phyloP scores from a whole-genome alignment of 2,329 filamentous ascomycete species.

The Ophiostoma tasmaniense region DNA sequence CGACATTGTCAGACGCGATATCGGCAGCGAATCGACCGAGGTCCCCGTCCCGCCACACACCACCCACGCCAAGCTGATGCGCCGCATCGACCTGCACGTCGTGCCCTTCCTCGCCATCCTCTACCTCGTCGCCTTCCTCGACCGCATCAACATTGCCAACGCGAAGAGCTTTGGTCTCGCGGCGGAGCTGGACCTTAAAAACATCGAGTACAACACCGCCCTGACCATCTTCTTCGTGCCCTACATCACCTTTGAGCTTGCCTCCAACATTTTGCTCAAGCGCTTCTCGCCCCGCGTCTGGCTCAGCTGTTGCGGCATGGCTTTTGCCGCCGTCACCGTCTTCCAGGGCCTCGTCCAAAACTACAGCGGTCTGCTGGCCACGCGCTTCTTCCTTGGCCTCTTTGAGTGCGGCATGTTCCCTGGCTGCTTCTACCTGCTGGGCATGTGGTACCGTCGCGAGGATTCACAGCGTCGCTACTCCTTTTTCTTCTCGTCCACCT shows the following conservation, averaged over 20 bases:
- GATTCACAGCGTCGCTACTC: slow-evolving; percentile 89
- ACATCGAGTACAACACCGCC: slow-evolving; percentile 54
- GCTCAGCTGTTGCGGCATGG: slow-evolving; percentile 74
- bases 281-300: slow-evolving; percentile 56
- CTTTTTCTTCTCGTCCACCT: slow-evolving; percentile 85
- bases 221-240: slow-evolving; percentile 77
- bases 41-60: slow-evolving; percentile 40
- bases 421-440: slow-evolving; percentile 64
- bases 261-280: slow-evolving; percentile 65
- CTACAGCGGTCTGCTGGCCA: slow-evolving; percentile 29
- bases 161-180: slow-evolving; percentile 58
- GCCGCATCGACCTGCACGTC: slow-evolving; percentile 62
- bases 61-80: slow-evolving; percentile 56
- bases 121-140: slow-evolving; percentile 62
- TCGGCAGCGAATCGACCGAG: slow-evolving; percentile 18
- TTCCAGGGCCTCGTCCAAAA: slow-evolving; percentile 29
- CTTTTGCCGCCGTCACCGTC: slow-evolving; percentile 38
- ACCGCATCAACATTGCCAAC: slow-evolving; percentile 73
- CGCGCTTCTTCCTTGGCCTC: slow-evolving; percentile 33
- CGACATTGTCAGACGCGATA: neutral
- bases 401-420: slow-evolving; percentile 62
- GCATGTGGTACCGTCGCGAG: slow-evolving; percentile 81
- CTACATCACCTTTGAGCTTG: slow-evolving; percentile 64
- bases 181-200: slow-evolving; percentile 52
- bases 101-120: slow-evolving; percentile 65